Evolutionary conservation across 768 basidiomycete species (phyloP).

Genomic region (Macrocybe gigantea): DNA sequence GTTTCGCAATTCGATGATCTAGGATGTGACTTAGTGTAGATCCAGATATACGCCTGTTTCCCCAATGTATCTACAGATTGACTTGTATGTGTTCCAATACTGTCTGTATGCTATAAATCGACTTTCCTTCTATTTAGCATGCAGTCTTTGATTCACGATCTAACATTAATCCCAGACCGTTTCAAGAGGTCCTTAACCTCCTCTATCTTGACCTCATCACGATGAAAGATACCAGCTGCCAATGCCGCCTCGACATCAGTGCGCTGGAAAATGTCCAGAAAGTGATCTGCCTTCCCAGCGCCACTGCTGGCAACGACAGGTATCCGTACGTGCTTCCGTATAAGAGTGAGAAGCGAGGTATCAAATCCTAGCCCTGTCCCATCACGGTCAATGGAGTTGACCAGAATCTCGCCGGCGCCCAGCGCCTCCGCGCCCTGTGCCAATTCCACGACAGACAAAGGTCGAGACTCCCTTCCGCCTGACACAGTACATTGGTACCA

Average conservation of each 20-base stretch:
- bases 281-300: constrained; percentile 78
- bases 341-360: constrained; percentile 69
- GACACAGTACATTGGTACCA: constrained; percentile 99
- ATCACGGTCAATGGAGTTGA: constrained; percentile 96
- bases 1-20: too few relatives aligned
- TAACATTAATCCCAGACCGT: constrained; percentile 43
- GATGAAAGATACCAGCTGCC: constrained; percentile 96
- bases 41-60: too few relatives aligned
- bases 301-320: constrained; percentile 96
- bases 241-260: constrained; percentile 87
- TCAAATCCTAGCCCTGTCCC: constrained; percentile 93
- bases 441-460: constrained; percentile 87
- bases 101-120: too few relatives aligned
- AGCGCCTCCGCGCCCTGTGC: constrained; percentile 84
- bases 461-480: constrained; percentile 81
- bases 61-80: too few relatives aligned
- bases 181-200: constrained; percentile 67
- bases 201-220: constrained; percentile 77
- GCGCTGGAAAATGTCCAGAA: constrained; percentile 76
- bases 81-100: too few relatives aligned
- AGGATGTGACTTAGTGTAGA: too few relatives aligned
- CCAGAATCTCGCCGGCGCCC: constrained; percentile 91
- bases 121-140: too few relatives aligned
- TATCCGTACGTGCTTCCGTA: constrained; percentile 73
- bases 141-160: constrained; percentile 12